Evolutionary conservation across 2,329 filamentous ascomycete species (phyloP), one percentile per base, ranked within the genome.

Genomic region (Venturia asperata): DNA sequence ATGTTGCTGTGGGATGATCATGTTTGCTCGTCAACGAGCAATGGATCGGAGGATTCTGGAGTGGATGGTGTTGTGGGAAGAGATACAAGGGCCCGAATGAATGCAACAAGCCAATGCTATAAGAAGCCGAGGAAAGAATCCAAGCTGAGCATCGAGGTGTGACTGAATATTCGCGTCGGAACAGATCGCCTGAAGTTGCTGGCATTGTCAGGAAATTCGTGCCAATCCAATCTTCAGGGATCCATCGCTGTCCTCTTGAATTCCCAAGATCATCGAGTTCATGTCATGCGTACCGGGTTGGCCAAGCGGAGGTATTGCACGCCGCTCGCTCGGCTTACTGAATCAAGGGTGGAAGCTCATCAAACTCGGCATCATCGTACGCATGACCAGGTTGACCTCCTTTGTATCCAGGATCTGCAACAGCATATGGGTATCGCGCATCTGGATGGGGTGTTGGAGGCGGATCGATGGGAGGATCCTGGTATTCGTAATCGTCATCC

Each of bases 401-500:
- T n/a, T 34, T 34, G 7, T 34, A 58, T 58, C 52, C 52, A 19
- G 52, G 52, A 37, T 37, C 52, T 34, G 30, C 52, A 58, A 15
- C 52, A 58, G 30, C 52, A 61, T 61, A 39, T 5, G 37, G 37
- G 27, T 61, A 39, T 15, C 37, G 34, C 7, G 60, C 39, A 42
- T 27, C 60, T 1, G 42, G 60, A 42, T 42, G 60, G 10, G 60
- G 60, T 45, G 42, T 42, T 10, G 37, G 39, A 17, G 60, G 39
- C n/a, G 37, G 39, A 17, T 61, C 60, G 24, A 61, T 17, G 15
- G 60, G 60, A 27, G 60, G 60, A 45, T 64, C 63, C n/a, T 64
- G 43, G 13, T 64, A 64, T 19, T 64, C 47, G 37, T 64, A 64
- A 27, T 64, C 63, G 19, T 52, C 63, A 60, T 64, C 63, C 34